Base-by-base conservation (phyloP, 768 basidiomycete species). In the Mycena vulgaris region DNA sequence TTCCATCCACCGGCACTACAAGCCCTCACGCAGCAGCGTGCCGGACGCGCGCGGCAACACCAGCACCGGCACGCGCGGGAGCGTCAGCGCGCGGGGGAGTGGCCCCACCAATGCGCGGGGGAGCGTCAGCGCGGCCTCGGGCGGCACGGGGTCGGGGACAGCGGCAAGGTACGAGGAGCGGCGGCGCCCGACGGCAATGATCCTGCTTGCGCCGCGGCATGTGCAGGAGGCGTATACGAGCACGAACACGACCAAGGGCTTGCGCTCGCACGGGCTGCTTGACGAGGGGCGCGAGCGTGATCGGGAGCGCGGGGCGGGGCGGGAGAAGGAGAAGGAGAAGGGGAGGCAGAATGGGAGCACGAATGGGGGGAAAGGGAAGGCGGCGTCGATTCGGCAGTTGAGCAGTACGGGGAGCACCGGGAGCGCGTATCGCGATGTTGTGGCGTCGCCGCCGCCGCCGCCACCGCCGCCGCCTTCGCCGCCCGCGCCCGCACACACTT, bases 161-260 rank as follows among this genome's bases (percentile, higher is more conserved):
- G n/a, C n/a, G n/a, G 45, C 62, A 21, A 64, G 75, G 40, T 79
- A 60, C 17, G 71, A 75, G 59, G 71, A 74, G 62, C 40, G 70
- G 3, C 30, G 63, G 30, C 59, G 70, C 61, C 73, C 71, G 52
- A 79, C 81, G 25, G 83, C 78, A 42, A 87, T 87, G 85, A 90
- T 95, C 63, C 80, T 95, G 71, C 81, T 95, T 16, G 93, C 92
- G 21, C 89, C 92, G 35, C 88, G 89, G 75, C 88, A 86, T 70
- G 93, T 95, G n/a, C 94, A 95, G 73, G 89, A 90, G 75, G 89
- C 91, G 19, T 95, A 88, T 74, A 94, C 93, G 21, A 93, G 89
- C 74, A 94, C 93, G 21, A 90, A 86, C 37, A 92, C 92, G 23
- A 93, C 92, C 8, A 84, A 88, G 55, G 90, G 89, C 75, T 83